Evolutionary conservation across 2,329 filamentous ascomycete genomes (phyloP).

Genomic region (Cryphonectria radicalis): DNA sequence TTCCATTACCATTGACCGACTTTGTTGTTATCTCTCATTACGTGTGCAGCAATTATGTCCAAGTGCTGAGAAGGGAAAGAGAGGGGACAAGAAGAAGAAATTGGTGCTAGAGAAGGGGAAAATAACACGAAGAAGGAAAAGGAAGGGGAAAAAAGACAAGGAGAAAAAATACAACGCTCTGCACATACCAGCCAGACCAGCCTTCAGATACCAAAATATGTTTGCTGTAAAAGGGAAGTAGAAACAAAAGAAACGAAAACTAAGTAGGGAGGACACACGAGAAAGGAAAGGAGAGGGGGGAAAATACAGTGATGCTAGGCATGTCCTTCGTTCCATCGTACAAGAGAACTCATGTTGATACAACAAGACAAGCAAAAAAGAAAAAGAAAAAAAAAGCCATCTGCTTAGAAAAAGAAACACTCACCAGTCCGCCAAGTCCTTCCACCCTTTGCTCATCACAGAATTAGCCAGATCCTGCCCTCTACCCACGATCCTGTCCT

Average conservation of each 20-base stretch:
- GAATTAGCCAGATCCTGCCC: constrained; percentile 46
- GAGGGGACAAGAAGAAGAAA: not conserved
- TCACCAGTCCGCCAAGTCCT: constrained; percentile 34
- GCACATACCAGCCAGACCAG: not conserved
- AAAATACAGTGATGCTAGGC: not conserved
- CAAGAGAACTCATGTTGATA: not conserved
- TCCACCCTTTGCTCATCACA: constrained; percentile 47
- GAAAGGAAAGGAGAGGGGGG: not conserved
- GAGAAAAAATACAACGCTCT: not conserved
- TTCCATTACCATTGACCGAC: not conserved
- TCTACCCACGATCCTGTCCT: constrained; percentile 43
- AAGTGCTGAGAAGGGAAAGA: not conserved
- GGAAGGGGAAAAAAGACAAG: not conserved
- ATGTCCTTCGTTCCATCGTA: not conserved
- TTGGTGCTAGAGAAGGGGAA: not conserved
- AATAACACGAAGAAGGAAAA: not conserved
- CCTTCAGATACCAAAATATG: not conserved
- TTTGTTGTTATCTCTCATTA: not conserved
- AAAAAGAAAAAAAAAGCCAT: not conserved
- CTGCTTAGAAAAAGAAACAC: not conserved
- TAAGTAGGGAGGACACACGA: not conserved
- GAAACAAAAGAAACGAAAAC: not conserved
- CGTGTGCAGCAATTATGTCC: not conserved
- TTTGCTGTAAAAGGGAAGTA: not conserved
- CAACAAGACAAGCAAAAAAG: no score